Percentiles rank a stretch among this genome's conserved stretches.
Evolutionary conservation across 495 filamentous ascomycete species (phyloP).

Genomic region (Penicillium antarcticum): DNA sequence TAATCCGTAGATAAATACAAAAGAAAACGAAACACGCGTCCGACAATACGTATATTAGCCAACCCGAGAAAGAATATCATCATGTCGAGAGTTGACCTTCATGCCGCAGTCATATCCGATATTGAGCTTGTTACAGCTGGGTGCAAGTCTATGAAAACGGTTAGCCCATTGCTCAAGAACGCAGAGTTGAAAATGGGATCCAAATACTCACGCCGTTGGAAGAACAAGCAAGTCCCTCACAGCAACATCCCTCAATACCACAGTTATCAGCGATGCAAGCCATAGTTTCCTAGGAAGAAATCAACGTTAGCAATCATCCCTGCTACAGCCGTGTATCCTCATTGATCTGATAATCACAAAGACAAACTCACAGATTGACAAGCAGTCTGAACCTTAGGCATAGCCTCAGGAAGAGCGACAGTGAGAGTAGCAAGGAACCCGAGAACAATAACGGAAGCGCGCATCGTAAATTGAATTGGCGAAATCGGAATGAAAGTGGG

Average conservation of each 20-base stretch:
- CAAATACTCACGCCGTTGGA: constrained; percentile 5
- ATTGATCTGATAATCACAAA: background rate
- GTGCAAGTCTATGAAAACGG: background rate
- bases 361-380: constrained; percentile 2
- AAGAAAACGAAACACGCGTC: background rate
- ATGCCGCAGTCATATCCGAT: background rate
- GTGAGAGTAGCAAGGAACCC: constrained; percentile 15
- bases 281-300: background rate
- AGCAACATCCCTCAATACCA: constrained; percentile 1
- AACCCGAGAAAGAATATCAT: background rate
- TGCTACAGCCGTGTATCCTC: background rate
- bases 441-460: constrained; percentile 12
- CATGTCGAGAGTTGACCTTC: background rate
- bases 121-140: background rate
- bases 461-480: constrained; percentile 10
- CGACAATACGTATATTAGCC: background rate
- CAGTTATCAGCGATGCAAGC: constrained; percentile 1
- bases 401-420: constrained; percentile 14
- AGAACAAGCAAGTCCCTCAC: constrained; percentile 1
- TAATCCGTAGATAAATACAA: background rate
- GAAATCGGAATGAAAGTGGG: background rate
- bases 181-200: background rate
- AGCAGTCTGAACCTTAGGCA: background rate
- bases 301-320: background rate
- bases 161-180: background rate